These are phyloP conservation scores for Tulasnella sp. DNA, from an alignment of 768 basidiomycete species.

Conservation along the genomic window DNA sequence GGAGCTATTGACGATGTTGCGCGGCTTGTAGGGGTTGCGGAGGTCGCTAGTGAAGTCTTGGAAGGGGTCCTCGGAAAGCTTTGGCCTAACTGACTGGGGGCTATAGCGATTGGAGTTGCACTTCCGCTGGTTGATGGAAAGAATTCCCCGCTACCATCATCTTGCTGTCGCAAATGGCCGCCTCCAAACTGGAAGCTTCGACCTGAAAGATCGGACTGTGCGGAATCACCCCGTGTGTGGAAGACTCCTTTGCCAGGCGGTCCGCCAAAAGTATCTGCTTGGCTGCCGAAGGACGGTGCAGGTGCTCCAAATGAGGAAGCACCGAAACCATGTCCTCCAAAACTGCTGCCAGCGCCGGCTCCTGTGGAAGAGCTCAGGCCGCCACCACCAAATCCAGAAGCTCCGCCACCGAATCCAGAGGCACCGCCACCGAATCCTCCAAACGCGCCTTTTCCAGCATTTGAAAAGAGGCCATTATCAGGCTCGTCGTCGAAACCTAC, in stretches of 20 bases:
- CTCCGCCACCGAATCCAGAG: conserved; percentile 17
- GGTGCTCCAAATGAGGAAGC: conserved; percentile 33
- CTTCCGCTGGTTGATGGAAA: conserved; percentile 31
- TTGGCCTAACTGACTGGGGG: conserved; percentile 10
- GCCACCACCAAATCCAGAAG: conserved; percentile 42
- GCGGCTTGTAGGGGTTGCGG: neutral
- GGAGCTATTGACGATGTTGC: conserved; percentile 16
- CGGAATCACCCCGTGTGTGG: conserved; percentile 74
- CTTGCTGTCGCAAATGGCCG: conserved; percentile 48
- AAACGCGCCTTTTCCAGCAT: conserved; percentile 37
- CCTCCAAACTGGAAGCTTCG: conserved; percentile 27
- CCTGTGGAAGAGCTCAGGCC: neutral
- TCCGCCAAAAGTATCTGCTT: conserved; percentile 54
- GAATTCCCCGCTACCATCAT: conserved; percentile 46
- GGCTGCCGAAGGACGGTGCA: conserved; percentile 39
- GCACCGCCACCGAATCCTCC: conserved; percentile 20
- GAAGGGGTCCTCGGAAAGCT: conserved; percentile 41
- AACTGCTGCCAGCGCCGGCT: neutral
- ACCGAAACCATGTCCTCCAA: conserved; percentile 21
- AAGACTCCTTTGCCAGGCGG: conserved; percentile 50
- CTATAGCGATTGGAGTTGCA: conserved; percentile 23
- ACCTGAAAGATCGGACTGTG: conserved; percentile 68
- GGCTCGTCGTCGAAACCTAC: conserved; percentile 74
- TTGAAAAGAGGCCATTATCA: conserved; percentile 61
- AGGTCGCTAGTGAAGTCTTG: conserved; percentile 59